Evolutionary conservation across 2,329 filamentous ascomycete genomes (phyloP), one percentile per base, ranked within the genome.

Genomic region (Aspergillus calidoustus): DNA sequence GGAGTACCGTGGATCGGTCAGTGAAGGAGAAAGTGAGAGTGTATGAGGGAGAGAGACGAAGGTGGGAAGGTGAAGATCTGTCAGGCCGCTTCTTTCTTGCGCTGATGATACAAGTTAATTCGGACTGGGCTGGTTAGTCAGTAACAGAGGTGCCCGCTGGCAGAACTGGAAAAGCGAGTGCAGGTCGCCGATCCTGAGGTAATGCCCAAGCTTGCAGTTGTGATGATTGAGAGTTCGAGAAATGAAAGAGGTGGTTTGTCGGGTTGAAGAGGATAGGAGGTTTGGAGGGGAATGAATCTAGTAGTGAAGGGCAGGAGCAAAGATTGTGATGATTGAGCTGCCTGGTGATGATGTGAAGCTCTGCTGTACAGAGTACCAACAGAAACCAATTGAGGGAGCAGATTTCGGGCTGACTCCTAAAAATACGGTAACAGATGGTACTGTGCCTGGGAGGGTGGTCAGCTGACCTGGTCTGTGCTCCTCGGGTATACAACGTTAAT

Each of bases 161-260:
- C 60, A 69, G 67, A 68, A 66, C 46, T 73, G 73, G 72, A 66
- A 72, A 77, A 73, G 57, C 54, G 54, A 74, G 77, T 79, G 77
- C 77, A 80, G 77, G 77, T 77, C 76, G 77, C 74, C 62, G 66
- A 65, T 65, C 70, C 71, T 66, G 64, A 66, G 67, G 60, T 65
- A 68, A 68, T 68, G 65, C 66, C 56, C 62, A 56, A 34, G 30
- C 62, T 54, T 60, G 59, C 54, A 43, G 53, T 43, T 34, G 50
- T n/a, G 41, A 58, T 49, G n/a, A 28, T 49, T 52, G 31, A 28
- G 46, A 52, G n/a, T 38, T 13, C 17, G 34, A 25, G 59, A 47
- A 31, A 48, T 19, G 23, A 59, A n/a, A 38, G 43, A 55, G 13
- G 53, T 47, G 47, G 30, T 23, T 51, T 23, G 49, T 57, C 50